A percentile compares a stretch with the other conserved stretches of the same genome.
Conservation (phyloP, 208 protist genomes). For the Trypanosoma melophagium region DNA sequence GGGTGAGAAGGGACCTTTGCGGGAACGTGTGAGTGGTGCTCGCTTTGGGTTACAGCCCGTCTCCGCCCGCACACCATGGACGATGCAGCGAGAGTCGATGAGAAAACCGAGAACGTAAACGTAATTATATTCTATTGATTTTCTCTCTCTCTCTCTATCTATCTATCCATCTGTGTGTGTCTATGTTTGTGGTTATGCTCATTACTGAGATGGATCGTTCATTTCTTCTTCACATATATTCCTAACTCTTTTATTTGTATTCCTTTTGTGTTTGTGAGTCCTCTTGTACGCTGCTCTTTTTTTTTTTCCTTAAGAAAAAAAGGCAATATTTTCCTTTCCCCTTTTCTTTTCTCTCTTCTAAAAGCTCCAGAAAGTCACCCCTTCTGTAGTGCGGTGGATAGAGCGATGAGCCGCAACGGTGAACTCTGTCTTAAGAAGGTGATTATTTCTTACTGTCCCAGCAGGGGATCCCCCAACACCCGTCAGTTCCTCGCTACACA, state of each 20-base stretch:
- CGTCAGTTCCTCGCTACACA: slow-evolving; percentile 80
- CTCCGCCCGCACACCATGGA: slow-evolving; percentile 67
- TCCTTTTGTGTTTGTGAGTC: too few species aligned
- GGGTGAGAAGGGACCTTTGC: slow-evolving; percentile 43
- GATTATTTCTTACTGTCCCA: slow-evolving; percentile 79
- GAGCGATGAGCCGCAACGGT: slow-evolving; percentile 79
- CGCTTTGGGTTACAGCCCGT: slow-evolving; percentile 62
- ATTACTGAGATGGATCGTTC: too few species aligned
- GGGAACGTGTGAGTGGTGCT: slow-evolving; percentile 46
- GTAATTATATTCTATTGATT: too few species aligned
- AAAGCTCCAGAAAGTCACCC: too few species aligned
- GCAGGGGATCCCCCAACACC: slow-evolving; percentile 56
- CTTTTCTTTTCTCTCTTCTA: neutral
- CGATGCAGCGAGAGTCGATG: slow-evolving; percentile 28
- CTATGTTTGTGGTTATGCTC: too few species aligned
- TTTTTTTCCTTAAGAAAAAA: too few species aligned
- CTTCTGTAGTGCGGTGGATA: neutral
- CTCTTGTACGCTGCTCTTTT: too few species aligned
- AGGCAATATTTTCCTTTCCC: neutral
- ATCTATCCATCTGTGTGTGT: too few species aligned
- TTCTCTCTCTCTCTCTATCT: too few species aligned
- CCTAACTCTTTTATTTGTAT: too few species aligned
- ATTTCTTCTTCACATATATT: too few species aligned
- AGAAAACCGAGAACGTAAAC: neutral
- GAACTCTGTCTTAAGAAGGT: slow-evolving; percentile 79